Evolutionary conservation across 305 asterid genomes (phyloP).

Genomic region (Fraxinus sp.): DNA sequence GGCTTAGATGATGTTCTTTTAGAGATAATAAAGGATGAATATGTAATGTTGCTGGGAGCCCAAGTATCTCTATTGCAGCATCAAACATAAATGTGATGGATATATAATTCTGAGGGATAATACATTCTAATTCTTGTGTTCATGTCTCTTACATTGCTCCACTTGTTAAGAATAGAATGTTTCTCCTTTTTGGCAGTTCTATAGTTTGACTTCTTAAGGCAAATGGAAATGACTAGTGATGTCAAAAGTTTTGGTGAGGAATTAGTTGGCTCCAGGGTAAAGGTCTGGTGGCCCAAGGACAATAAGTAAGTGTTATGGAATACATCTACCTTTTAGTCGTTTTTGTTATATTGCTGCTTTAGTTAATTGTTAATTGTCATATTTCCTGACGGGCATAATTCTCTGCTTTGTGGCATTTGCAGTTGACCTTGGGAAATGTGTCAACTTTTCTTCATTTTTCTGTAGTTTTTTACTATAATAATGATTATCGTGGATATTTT

Average conservation of each 20-base stretch:
- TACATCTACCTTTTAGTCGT: neutral
- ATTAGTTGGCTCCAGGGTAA: slow-evolving; percentile 31
- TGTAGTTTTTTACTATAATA: neutral
- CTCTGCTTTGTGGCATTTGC: neutral
- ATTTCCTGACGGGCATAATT: neutral
- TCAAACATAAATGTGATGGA: neutral
- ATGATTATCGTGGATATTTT: neutral
- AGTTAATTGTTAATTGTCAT: neutral
- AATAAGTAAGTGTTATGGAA: slow-evolving; percentile 26
- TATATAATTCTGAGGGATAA: neutral
- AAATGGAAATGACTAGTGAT: slow-evolving; percentile 18
- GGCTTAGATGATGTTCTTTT: neutral
- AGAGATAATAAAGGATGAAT: neutral
- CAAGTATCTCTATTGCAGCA: neutral
- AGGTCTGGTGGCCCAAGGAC: slow-evolving; percentile 27
- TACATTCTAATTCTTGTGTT: neutral
- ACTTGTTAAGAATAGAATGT: neutral
- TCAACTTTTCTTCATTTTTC: neutral
- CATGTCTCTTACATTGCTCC: neutral
- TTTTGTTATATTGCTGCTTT: neutral
- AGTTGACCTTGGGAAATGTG: neutral
- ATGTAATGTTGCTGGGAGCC: neutral
- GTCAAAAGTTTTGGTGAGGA: slow-evolving; percentile 20
- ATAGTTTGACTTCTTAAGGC: slow-evolving; percentile 16
- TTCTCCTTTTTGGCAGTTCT: neutral